Evolutionary conservation across 257 asterid species (phyloP).

Genomic region (Verbena officinalis): DNA sequence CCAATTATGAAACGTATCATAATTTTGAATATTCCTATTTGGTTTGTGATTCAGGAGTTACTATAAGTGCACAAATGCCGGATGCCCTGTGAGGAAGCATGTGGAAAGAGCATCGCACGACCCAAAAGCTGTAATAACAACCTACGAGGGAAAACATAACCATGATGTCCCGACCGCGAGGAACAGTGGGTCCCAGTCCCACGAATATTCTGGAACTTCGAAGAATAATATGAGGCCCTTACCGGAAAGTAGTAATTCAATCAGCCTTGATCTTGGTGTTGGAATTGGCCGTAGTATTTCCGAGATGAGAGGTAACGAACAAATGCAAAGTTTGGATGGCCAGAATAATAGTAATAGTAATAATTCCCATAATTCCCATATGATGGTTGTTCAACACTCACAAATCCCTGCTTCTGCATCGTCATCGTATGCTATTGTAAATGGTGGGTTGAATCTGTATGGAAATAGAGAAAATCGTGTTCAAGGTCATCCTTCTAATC

Average conservation of each 20-base stretch:
- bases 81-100: slow-evolving; percentile 95
- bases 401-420: slow-evolving; percentile 46
- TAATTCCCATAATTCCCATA: slow-evolving; percentile 41
- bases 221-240: slow-evolving; percentile 54
- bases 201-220: slow-evolving; percentile 38
- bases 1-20: not conserved
- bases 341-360: slow-evolving; percentile 32
- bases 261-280: slow-evolving; percentile 89
- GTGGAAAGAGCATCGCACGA: slow-evolving; percentile 98
- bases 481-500: slow-evolving; percentile 50
- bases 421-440: slow-evolving; percentile 52
- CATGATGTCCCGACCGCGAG: slow-evolving; percentile 83
- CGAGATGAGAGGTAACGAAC: slow-evolving; percentile 45
- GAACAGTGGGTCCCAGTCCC: slow-evolving; percentile 57
- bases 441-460: slow-evolving; percentile 53
- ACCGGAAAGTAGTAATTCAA: slow-evolving; percentile 47
- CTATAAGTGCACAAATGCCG: slow-evolving; percentile 88
- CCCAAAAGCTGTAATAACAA: slow-evolving; percentile 93
- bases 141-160: slow-evolving; percentile 97
- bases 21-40: not conserved
- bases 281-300: slow-evolving; percentile 49
- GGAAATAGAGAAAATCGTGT: slow-evolving; percentile 49
- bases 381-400: slow-evolving; percentile 50
- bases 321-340: slow-evolving; percentile 34
- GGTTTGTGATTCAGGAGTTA: slow-evolving; percentile 73